Percentiles rank a stretch among this genome's conserved stretches.
Conservation (phyloP, 2,329 filamentous ascomycete species). For the Fusarium sp. region DNA sequence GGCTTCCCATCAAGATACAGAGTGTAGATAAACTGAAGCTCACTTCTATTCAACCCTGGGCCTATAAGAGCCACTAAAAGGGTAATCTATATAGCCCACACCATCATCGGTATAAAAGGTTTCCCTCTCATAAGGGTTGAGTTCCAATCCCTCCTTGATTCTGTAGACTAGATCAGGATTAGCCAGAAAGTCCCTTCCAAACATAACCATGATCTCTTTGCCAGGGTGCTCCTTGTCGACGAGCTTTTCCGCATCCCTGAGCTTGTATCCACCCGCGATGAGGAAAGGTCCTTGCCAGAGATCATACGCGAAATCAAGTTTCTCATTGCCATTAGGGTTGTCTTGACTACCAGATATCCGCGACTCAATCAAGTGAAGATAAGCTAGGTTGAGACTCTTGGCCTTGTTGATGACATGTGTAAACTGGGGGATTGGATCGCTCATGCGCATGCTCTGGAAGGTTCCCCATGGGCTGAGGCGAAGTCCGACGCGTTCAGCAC, state of each 20-base stretch:
- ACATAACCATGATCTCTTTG: slow-evolving; percentile 52
- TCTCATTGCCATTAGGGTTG: slow-evolving; percentile 48
- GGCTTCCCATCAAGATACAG: too few relatives aligned
- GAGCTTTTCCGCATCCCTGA: slow-evolving; percentile 41
- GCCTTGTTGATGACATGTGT: slow-evolving; percentile 66
- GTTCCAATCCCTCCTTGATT: slow-evolving; percentile 45
- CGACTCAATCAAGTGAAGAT: slow-evolving; percentile 72
- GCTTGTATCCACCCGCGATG: slow-evolving; percentile 53
- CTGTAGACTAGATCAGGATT: slow-evolving; percentile 49
- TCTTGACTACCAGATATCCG: slow-evolving; percentile 62
- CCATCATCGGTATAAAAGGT: slow-evolving; percentile 47
- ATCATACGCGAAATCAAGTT: slow-evolving; percentile 52
- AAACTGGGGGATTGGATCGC: slow-evolving; percentile 74
- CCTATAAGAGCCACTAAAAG: slow-evolving; percentile 8
- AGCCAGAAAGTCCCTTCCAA: slow-evolving; percentile 52
- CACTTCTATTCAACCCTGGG: too few relatives aligned
- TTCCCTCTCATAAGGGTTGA: slow-evolving; percentile 46
- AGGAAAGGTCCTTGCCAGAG: slow-evolving; percentile 53
- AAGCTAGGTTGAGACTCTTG: slow-evolving; percentile 67
- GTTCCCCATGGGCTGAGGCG: slow-evolving; percentile 71
- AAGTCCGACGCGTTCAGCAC: slow-evolving; percentile 66
- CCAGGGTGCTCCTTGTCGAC: slow-evolving; percentile 51
- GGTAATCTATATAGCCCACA: slow-evolving; percentile 50
- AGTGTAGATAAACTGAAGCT: too few relatives aligned
- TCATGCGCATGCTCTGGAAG: slow-evolving; percentile 75